A percentile compares a stretch with the other conserved stretches of the same genome.
phyloP scores from a whole-genome alignment of 2,329 filamentous ascomycete genomes.

The Mycogone perniciosa region DNA sequence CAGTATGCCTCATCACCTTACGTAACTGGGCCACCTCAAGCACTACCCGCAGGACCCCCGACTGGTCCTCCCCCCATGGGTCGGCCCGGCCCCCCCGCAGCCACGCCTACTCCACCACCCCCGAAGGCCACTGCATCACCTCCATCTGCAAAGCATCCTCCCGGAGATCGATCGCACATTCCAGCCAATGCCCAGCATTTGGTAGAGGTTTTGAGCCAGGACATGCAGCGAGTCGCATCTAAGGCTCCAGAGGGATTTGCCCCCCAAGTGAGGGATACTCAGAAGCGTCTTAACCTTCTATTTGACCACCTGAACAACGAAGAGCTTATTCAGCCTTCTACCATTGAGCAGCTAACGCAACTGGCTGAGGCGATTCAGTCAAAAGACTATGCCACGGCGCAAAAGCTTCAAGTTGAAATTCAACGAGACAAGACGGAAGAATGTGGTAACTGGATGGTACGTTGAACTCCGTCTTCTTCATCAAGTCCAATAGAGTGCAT shows the following conservation, averaged over 20 bases:
- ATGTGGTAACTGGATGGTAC: constrained; percentile 83
- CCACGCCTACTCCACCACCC: constrained; percentile 38
- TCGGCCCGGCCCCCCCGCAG: constrained; percentile 22
- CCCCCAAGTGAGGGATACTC: constrained; percentile 84
- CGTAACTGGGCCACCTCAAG: constrained; percentile 27
- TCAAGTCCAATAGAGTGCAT: background rate
- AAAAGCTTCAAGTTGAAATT: constrained; percentile 66
- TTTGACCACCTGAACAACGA: constrained; percentile 97
- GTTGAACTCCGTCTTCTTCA: constrained; percentile 24
- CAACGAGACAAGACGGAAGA: constrained; percentile 72
- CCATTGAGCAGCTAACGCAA: constrained; percentile 58
- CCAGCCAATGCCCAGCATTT: constrained; percentile 68
- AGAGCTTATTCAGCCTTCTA: constrained; percentile 77
- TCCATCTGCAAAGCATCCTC: constrained; percentile 61
- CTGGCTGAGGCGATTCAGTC: constrained; percentile 60
- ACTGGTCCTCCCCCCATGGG: constrained; percentile 28
- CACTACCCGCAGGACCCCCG: constrained; percentile 30
- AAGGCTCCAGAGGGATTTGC: constrained; percentile 83
- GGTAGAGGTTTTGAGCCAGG: constrained; percentile 71
- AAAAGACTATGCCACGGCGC: constrained; percentile 63
- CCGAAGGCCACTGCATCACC: constrained; percentile 42
- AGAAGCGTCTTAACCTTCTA: constrained; percentile 86
- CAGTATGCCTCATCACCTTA: constrained; percentile 29
- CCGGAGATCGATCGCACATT: constrained; percentile 87
- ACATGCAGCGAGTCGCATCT: constrained; percentile 82